These are phyloP conservation scores for Albugo candida DNA, from an alignment of 352 stramenopile species.

Conservation along the genomic window DNA sequence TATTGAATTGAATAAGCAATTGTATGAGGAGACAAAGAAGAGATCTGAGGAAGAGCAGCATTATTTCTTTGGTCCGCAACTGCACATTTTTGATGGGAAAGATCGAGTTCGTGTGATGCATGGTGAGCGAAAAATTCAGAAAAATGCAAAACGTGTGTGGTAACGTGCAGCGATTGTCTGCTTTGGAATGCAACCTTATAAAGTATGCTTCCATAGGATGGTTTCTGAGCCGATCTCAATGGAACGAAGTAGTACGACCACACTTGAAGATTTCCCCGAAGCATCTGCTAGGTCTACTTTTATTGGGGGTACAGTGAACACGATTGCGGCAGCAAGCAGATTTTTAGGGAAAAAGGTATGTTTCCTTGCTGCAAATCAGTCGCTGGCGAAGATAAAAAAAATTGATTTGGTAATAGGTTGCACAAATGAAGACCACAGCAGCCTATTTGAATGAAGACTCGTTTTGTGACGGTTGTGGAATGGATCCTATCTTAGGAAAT, in stretches of 20 bases:
- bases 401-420: conserved; percentile 15
- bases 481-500: conserved; percentile 75
- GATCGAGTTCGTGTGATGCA: conserved; percentile 71
- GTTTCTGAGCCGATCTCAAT: conserved; percentile 70
- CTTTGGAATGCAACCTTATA: not conserved
- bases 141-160: conserved; percentile 63
- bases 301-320: conserved; percentile 20
- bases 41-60: conserved; percentile 26
- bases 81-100: conserved; percentile 42
- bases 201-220: conserved; percentile 17
- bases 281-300: not conserved
- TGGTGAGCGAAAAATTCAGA: conserved; percentile 71
- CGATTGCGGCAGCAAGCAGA: conserved; percentile 43
- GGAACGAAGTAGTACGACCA: conserved; percentile 60
- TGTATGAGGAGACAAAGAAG: conserved; percentile 35
- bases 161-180: conserved; percentile 3
- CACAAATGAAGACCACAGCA: conserved; percentile 51
- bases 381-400: not conserved
- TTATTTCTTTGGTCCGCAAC: conserved; percentile 63
- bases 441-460: conserved; percentile 71
- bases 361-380: not conserved
- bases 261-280: conserved; percentile 23
- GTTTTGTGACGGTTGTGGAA: conserved; percentile 79
- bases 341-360: conserved; percentile 56
- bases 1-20: conserved; percentile 47